phyloP scores from a whole-genome alignment of 1,139 yeast species.

The Kazachstania sp. region DNA sequence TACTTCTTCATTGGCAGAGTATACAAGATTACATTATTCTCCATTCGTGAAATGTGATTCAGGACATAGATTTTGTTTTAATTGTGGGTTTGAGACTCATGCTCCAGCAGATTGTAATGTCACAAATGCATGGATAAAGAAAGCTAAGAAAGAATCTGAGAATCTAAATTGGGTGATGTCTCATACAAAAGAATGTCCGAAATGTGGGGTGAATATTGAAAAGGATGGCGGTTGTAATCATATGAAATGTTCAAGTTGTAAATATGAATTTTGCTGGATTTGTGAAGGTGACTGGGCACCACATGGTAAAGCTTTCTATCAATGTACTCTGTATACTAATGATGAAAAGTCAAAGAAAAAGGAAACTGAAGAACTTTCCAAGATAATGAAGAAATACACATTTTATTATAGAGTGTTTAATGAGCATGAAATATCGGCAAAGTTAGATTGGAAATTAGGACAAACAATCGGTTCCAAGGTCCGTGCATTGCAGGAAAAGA shows the following conservation, averaged over 20 bases:
- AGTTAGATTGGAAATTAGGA: conserved; percentile 60
- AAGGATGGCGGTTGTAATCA: conserved; percentile 96
- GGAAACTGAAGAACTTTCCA: conserved; percentile 31
- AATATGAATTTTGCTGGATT: conserved; percentile 85
- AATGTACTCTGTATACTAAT: conserved; percentile 48
- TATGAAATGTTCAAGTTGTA: conserved; percentile 79
- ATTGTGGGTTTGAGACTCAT: conserved; percentile 72
- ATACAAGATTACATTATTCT: conserved; percentile 34
- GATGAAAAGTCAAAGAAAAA: conserved; percentile 29
- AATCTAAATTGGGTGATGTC: conserved; percentile 85
- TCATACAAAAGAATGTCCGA: conserved; percentile 78
- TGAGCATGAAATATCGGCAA: conserved; percentile 71
- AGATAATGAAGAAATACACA: conserved; percentile 55
- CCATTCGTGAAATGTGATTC: conserved; percentile 65
- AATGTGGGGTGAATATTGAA: conserved; percentile 46
- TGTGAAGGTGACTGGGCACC: conserved; percentile 69
- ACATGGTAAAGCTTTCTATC: conserved; percentile 61
- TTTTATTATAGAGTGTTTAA: conserved; percentile 72
- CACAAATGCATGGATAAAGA: conserved; percentile 64
- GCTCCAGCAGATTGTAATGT: conserved; percentile 73
- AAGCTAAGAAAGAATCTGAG: conserved; percentile 81
- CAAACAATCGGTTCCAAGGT: conserved; percentile 56
- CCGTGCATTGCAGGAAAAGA: conserved; percentile 52
- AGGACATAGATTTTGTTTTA: conserved; percentile 70
- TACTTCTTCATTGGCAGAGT: conserved; percentile 23